These are phyloP conservation scores for Solanum corneliomulleri DNA, from an alignment of 257 asterid species.

Conservation along the genomic window DNA sequence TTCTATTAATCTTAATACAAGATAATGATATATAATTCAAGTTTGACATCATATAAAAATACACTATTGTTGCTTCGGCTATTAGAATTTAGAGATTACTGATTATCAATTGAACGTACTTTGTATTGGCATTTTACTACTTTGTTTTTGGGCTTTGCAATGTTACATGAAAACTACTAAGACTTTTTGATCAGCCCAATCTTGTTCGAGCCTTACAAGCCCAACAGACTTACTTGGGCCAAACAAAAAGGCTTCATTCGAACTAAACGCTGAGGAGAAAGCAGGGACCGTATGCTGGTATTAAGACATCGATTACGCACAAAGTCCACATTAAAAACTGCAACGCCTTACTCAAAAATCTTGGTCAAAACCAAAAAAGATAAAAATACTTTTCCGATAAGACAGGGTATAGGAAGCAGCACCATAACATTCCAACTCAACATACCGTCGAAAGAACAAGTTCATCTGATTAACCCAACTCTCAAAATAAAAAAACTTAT, in stretches of 20 bases:
- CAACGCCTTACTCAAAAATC: background rate
- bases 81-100: background rate
- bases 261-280: background rate
- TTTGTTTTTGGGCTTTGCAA: background rate
- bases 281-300: background rate
- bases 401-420: background rate
- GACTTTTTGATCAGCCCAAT: background rate
- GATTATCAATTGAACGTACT: no score
- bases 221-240: no score
- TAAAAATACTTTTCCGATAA: fast-evolving
- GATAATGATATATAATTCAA: background rate
- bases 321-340: no score
- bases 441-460: no score
- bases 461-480: background rate
- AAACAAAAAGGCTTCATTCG: no score
- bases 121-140: background rate
- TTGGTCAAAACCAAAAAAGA: background rate
- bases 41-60: background rate
- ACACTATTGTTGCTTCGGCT: background rate
- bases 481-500: background rate
- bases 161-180: background rate
- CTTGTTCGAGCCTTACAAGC: background rate
- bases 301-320: background rate
- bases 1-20: no score
- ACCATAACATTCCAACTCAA: background rate